Evolutionary conservation across 306 rosid genomes (phyloP), one percentile per base, ranked within the genome.

Genomic region (Corylus americana): DNA sequence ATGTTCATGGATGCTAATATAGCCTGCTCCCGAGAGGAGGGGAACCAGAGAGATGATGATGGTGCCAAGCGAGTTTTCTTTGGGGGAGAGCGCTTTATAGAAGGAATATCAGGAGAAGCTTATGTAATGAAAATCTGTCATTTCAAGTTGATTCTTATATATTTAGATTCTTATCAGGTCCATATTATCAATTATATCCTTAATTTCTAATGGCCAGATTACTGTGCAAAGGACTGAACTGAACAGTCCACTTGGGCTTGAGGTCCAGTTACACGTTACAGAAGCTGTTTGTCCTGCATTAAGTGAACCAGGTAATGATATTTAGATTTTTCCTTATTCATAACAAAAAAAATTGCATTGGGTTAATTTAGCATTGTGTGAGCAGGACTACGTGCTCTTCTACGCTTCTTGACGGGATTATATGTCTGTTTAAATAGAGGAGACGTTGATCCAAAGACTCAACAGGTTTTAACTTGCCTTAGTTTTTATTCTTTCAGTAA

Each of bases 51-150:
- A 84, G 98, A 92, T 51, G 91, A 91, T 62, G 98, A 93, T 83
- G 98, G 98, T 27, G 98, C 98, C 79, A 93, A 93, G 84, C 92
- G 98, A 77, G 95, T 87, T 74, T 93, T 93, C 80, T 93, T 93
- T 85, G 98, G 95, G 53, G 98, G 97, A 80, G 98, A 93, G 89
- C 88, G 97, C 53, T 89, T 93, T 77, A 83, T 93, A 39, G 98
- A 93, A 84, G 98, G 98, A 83, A 93, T 93, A 81, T 89, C 97
- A 9, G 98, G 98, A 82, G 84, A 93, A 87, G 98, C 98, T 79
- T 80, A 83, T 84, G 98, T 93, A 93, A 90, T 82, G 78, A 61
- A 9, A 62, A 77, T 78, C 51, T 80, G 53, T 68, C 75, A 54
- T 73, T 75, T 27, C 50, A 75, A 49, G 37, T 81, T 80, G 25